These are phyloP conservation scores for Pseudocercospora fijiensis DNA, from an alignment of 2,329 filamentous ascomycete genomes.

Conservation along the genomic window DNA sequence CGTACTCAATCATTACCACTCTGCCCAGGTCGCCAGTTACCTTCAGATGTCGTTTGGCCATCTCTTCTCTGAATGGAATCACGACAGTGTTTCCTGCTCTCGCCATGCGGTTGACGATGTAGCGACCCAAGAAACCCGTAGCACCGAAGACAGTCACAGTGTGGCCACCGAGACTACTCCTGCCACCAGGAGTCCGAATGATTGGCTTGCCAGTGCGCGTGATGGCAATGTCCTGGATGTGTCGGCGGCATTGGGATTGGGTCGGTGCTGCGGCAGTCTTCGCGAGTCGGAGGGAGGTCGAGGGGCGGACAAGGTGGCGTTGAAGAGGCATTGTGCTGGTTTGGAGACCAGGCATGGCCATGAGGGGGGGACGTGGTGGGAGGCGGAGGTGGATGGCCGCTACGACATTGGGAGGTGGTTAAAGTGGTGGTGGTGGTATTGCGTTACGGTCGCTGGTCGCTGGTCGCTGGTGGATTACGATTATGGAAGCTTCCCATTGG, in stretches of 20 bases:
- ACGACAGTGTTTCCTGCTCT: slow-evolving; percentile 92
- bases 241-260: slow-evolving; percentile 39
- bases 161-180: slow-evolving; percentile 66
- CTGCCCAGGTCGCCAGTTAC: slow-evolving; percentile 91
- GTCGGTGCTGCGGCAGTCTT: slow-evolving; percentile 30
- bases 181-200: slow-evolving; percentile 81
- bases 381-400: slow-evolving; percentile 3
- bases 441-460: slow-evolving; percentile 8
- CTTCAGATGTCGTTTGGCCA: slow-evolving; percentile 95
- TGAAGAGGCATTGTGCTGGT: slow-evolving; percentile 36
- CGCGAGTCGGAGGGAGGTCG: slow-evolving; percentile 28
- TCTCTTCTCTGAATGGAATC: slow-evolving; percentile 92
- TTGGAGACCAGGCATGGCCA: slow-evolving; percentile 35
- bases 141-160: slow-evolving; percentile 97
- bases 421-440: background rate
- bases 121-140: slow-evolving; percentile 90
- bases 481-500: no score
- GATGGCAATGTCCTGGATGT: slow-evolving; percentile 80
- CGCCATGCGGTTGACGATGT: slow-evolving; percentile 94
- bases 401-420: slow-evolving; percentile 18
- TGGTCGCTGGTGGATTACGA: no score
- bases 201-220: slow-evolving; percentile 96
- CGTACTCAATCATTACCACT: slow-evolving; percentile 89
- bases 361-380: slow-evolving; percentile 24
- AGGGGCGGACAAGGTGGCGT: slow-evolving; percentile 37